Base-by-base conservation (phyloP, 345 rosid species). In the Carallia brachiata region DNA sequence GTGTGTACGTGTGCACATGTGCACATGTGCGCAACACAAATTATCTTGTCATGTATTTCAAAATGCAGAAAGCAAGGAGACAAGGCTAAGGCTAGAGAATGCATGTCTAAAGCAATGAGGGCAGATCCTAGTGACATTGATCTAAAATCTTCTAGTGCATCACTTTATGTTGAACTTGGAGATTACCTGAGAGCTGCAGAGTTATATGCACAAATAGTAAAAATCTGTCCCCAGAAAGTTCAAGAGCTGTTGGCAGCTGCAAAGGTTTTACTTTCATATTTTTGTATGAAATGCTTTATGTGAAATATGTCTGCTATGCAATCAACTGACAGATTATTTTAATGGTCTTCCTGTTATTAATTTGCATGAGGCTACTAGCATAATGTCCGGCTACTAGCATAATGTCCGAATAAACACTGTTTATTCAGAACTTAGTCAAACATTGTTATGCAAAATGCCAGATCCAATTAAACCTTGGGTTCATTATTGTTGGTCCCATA, bases 151-250 rank as follows among this genome's bases (percentile, higher is more conserved):
- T 79, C 79, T 70, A 89, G 79, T 67, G 96, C 93, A 16, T 78
- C 84, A n/a, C 82, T 91, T 55, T 87, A 86, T 85, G 75, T 75
- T 27, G 83, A 84, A 62, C 79, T 85, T 61, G 88, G 89, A 77
- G 87, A 90, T 73, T 77, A 81, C 75, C 84, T 75, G 72, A 91
- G 74, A 63, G 98, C 96, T 73, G 98, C 93, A 2, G 97, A 88
- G 74, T 75, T 90, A 54, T 90, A 71, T 86, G 97, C 86, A 66
- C 85, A 86, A 75, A 86, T 94, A 63, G 83, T 78, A 44, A 77
- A 75, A 75, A 69, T 82, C 54, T 77, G 79, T 75, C 96, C 95
- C 61, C 81, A 81, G 37, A 80, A 74, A 71, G 78, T 79, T 67
- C 87, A 91, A 71, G 88, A 83, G 19, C 74, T 90, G 62, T 84